Evolutionary conservation across 768 basidiomycete genomes (phyloP).

Genomic region (Tubosaeta sp.): DNA sequence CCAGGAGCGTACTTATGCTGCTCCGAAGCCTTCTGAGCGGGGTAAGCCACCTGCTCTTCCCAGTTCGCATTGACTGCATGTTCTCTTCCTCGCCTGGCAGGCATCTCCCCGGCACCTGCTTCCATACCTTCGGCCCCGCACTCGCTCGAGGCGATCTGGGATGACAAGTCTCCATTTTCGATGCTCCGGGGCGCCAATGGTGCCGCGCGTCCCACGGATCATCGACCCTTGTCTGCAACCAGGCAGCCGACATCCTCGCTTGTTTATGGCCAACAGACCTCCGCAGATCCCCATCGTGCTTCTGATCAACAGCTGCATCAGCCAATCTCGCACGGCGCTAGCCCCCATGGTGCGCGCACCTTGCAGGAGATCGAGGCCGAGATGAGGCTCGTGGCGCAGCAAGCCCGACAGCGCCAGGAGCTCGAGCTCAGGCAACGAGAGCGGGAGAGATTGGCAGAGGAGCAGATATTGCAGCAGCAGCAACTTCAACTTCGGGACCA

Average conservation of each 20-base stretch:
- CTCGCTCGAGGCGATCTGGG: slow-evolving; percentile 75
- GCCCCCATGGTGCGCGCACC: slow-evolving; percentile 49
- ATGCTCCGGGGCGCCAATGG: slow-evolving; percentile 57
- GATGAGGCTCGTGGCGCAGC: slow-evolving; percentile 63
- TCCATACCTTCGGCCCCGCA: slow-evolving; percentile 23
- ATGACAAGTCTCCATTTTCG: slow-evolving; percentile 74
- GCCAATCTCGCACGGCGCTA: slow-evolving; percentile 29
- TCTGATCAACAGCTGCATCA: slow-evolving; percentile 38
- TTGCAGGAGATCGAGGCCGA: slow-evolving; percentile 82
- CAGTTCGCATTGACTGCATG: neutral
- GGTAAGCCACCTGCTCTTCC: slow-evolving; percentile 22
- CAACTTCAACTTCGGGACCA: slow-evolving; percentile 40
- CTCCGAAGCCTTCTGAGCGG: slow-evolving; percentile 23
- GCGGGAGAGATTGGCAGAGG: slow-evolving; percentile 35
- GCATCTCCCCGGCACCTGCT: slow-evolving; percentile 35
- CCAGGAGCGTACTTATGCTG: slow-evolving; percentile 19
- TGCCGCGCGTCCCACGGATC: slow-evolving; percentile 37
- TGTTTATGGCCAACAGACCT: slow-evolving; percentile 25
- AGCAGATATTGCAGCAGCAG: slow-evolving; percentile 36
- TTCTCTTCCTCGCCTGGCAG: slow-evolving; percentile 15
- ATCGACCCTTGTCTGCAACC: slow-evolving; percentile 23
- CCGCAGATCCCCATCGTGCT: slow-evolving; percentile 30
- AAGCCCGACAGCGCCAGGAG: slow-evolving; percentile 37
- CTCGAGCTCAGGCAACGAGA: slow-evolving; percentile 46
- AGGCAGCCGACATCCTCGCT: slow-evolving; percentile 27